Percentiles rank a stretch among this genome's conserved stretches.
Conservation (phyloP, 371 early-diverging fungal species). For the Basidiobolus meristosporus region DNA sequence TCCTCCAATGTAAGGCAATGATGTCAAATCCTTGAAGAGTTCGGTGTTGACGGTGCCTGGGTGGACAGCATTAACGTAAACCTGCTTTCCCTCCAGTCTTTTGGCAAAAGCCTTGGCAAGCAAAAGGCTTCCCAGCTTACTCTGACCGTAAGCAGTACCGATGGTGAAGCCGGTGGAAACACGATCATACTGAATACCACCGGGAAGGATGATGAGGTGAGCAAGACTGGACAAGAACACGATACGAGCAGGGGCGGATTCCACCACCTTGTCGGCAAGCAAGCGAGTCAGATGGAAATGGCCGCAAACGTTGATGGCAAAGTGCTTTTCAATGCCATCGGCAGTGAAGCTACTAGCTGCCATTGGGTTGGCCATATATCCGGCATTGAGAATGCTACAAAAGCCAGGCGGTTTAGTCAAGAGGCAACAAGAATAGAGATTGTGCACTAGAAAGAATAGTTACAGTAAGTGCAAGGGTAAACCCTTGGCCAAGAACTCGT, state of each 20-base stretch:
- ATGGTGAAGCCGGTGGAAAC: slow-evolving; percentile 4
- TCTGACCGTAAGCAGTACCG: slow-evolving; percentile 16
- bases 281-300: neutral
- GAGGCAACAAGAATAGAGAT: too few relatives aligned
- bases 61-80: neutral
- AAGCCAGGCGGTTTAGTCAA: too few relatives aligned
- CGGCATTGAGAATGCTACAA: too few relatives aligned
- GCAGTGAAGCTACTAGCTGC: neutral
- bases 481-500: neutral
- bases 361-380: too few relatives aligned
- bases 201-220: too few relatives aligned
- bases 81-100: slow-evolving; percentile 3
- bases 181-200: too few relatives aligned
- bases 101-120: slow-evolving; percentile 27
- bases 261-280: neutral
- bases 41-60: neutral
- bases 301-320: neutral
- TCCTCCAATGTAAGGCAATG: neutral
- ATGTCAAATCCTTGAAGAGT: neutral
- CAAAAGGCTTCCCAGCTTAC: slow-evolving; percentile 41
- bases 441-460: too few relatives aligned
- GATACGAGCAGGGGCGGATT: neutral
- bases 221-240: neutral
- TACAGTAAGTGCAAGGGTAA: too few relatives aligned
- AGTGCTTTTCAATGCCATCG: neutral